Base-by-base conservation (phyloP, 2,329 filamentous ascomycete species). In the Trichothecium sympodiale region DNA sequence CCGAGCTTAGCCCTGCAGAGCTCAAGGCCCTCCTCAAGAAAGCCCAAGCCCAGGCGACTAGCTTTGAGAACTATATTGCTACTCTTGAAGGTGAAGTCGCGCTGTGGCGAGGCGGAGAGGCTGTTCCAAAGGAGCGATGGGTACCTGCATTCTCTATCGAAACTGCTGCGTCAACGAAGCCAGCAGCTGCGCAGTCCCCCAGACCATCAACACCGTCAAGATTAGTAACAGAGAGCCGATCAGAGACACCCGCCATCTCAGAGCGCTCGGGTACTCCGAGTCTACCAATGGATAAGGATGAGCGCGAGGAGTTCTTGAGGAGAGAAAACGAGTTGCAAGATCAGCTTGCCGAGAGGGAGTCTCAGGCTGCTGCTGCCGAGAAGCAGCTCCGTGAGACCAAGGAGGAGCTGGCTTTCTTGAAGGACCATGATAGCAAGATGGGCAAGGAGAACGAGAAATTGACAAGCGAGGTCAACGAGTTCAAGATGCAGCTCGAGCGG, bases 301-400 rank as follows among this genome's bases (percentile, higher is more conserved):
- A 98, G 61, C 80, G 87, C 41, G 91, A 98, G 51, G 91, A 98
- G 55, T 98, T 96, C 51, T 60, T 98, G 44, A 77, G 86, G 49
- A 78, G 91, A 37, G 91, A 98, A 57, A 98, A 98, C 50, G 91
- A 98, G 56, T 72, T 98, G 29, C 91, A 96, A 56, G 91, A 98
- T 54, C 89, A 96, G 62, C 73, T 98, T 36, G 80, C 91, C 2
- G 91, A 98, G 60, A 91, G 80, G 60, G 91, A 98, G 59, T 80
- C 82, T 3, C 78, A 82, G 45, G 79, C 93, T 29, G 77, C 79
- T 7, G 71, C 80, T 18, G 76, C 80, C 1, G 89, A 96, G 57
- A 83, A 91, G 59, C 76, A 75, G 41, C 67, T 95, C 29, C 77
- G 77, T 40, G 84, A 93, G 46, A 80, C 80, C 20, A 88, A 86